Evolutionary conservation across 208 protist genomes (phyloP).

Genomic region (Naegleria lovaniensis): DNA sequence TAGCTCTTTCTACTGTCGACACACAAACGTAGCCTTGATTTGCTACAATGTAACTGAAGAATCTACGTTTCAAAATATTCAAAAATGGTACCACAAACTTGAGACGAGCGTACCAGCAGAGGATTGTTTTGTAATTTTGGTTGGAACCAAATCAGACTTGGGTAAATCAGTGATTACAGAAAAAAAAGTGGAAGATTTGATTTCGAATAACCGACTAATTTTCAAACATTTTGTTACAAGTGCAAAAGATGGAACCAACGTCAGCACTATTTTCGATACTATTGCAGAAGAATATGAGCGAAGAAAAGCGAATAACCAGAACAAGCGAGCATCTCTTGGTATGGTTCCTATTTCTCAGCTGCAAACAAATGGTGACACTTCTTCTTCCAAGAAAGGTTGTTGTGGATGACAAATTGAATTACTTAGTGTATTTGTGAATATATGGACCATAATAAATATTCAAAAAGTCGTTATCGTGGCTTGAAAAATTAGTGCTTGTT

Average conservation of each 20-base stretch:
- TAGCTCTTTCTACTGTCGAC: slow-evolving; percentile 9
- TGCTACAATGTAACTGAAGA: background rate
- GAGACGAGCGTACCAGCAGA: background rate
- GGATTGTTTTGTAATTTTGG: background rate
- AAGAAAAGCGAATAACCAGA: background rate
- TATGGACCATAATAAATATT: no score
- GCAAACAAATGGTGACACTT: background rate
- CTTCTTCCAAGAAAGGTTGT: background rate
- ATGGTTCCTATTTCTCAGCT: background rate
- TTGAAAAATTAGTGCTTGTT: no score
- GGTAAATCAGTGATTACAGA: background rate
- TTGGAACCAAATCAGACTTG: background rate
- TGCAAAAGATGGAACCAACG: background rate
- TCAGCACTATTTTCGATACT: background rate
- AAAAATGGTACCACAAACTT: background rate
- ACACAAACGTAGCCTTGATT: background rate
- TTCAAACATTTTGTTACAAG: background rate
- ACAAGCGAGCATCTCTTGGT: background rate
- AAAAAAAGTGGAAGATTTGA: background rate
- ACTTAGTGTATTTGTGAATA: no score
- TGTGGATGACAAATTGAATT: background rate
- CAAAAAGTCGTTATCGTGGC: no score
- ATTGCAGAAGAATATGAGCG: background rate
- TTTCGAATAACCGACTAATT: background rate
- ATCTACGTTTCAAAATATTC: background rate